These are phyloP conservation scores for Aspergillus ibericus DNA, from an alignment of 2,329 filamentous ascomycete genomes.

Conservation along the genomic window DNA sequence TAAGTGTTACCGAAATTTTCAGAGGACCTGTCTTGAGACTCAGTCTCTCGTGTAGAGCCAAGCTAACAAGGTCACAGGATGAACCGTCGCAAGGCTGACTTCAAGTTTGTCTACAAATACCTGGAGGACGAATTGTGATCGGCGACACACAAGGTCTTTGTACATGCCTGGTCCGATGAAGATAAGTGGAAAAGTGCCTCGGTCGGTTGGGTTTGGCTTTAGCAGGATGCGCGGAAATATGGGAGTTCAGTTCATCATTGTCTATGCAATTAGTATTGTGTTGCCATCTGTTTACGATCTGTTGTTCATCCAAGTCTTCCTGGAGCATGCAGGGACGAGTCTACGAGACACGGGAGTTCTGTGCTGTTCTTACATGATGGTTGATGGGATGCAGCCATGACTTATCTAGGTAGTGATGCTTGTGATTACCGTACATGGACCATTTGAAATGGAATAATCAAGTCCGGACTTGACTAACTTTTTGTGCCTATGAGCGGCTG, in stretches of 20 bases:
- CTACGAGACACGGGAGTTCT: slow-evolving; percentile 33
- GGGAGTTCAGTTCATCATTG: slow-evolving; percentile 2
- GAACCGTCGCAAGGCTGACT: slow-evolving; percentile 96
- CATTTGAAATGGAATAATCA: slow-evolving; percentile 12
- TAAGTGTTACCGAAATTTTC: slow-evolving; percentile 42
- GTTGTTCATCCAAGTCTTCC: neutral
- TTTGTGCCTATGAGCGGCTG: neutral
- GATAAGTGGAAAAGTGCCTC: slow-evolving; percentile 2
- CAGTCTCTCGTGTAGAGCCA: neutral
- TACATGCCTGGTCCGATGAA: slow-evolving; percentile 8
- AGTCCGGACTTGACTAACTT: neutral
- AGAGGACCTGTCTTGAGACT: too few relatives aligned
- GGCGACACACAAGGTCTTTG: slow-evolving; percentile 10
- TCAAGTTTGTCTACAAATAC: slow-evolving; percentile 98
- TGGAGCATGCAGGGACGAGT: slow-evolving; percentile 1
- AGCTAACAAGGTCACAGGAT: slow-evolving; percentile 64
- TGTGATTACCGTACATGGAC: slow-evolving; percentile 8
- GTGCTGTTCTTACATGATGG: slow-evolving; percentile 17
- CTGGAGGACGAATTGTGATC: slow-evolving; percentile 82
- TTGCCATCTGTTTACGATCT: slow-evolving; percentile 8
- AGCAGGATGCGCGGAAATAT: slow-evolving; percentile 2
- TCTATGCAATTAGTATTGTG: slow-evolving; percentile 13
- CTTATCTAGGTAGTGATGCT: slow-evolving; percentile 4
- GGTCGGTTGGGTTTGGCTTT: slow-evolving; percentile 3
- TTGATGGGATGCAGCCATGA: slow-evolving; percentile 19